Percentiles rank a stretch among this genome's conserved stretches.
Conservation (phyloP, 2,329 filamentous ascomycete genomes). For the Fusarium staphyleae region DNA sequence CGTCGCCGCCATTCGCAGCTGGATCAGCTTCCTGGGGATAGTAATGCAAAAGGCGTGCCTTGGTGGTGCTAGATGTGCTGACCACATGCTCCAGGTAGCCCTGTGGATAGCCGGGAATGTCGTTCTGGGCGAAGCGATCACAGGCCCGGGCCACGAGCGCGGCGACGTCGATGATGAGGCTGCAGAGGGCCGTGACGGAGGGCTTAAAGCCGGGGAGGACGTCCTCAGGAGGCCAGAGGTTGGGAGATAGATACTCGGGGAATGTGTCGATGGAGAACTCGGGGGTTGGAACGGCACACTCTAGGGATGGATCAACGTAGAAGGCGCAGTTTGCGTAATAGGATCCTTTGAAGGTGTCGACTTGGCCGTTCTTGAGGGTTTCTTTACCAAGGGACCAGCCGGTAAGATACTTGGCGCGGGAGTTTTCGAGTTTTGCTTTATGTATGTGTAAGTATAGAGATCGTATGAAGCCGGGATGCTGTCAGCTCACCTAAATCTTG, state of each 20-base stretch:
- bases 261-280: conserved; percentile 69
- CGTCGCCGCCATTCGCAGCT: conserved; percentile 53
- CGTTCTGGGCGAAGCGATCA: conserved; percentile 81
- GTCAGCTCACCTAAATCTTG: conserved; percentile 69
- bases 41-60: conserved; percentile 92
- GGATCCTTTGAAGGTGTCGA: conserved; percentile 82
- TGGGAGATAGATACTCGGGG: conserved; percentile 87
- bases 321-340: conserved; percentile 87
- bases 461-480: no score
- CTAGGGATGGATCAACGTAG: conserved; percentile 69
- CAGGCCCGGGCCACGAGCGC: conserved; percentile 89
- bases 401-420: conserved; percentile 68
- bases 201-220: conserved; percentile 77
- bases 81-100: conserved; percentile 91
- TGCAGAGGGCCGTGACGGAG: conserved; percentile 78
- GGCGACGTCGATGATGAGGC: conserved; percentile 86
- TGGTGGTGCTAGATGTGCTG: conserved; percentile 83
- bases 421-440: conserved; percentile 64
- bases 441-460: conserved; percentile 3
- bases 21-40: conserved; percentile 68
- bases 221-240: conserved; percentile 80
- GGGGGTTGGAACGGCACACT: conserved; percentile 66
- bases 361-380: conserved; percentile 77
- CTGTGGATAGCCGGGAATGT: conserved; percentile 76
- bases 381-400: conserved; percentile 86